Conservation (phyloP, 1,139 yeast genomes). For the Pichia sp. region DNA sequence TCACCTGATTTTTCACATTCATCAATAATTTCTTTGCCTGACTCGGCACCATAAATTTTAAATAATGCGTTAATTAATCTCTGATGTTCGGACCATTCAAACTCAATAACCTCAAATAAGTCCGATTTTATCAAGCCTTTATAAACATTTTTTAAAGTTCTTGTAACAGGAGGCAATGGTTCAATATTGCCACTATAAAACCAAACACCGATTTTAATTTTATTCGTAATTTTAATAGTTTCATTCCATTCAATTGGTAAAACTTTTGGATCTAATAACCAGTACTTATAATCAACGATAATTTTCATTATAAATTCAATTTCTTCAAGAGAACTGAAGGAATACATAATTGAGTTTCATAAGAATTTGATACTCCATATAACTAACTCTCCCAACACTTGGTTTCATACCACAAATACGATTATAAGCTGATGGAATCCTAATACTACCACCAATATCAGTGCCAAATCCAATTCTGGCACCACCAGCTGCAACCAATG, state of each 20-base stretch:
- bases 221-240: slow-evolving; percentile 18
- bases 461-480: slow-evolving; percentile 52
- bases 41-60: slow-evolving; percentile 40
- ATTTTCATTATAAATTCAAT: slow-evolving; percentile 53
- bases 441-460: slow-evolving; percentile 59
- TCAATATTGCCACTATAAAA: slow-evolving; percentile 30
- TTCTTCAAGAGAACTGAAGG: slow-evolving; percentile 56
- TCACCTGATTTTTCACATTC: slow-evolving; percentile 38
- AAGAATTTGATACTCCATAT: slow-evolving; percentile 45
- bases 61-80: slow-evolving; percentile 23
- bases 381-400: slow-evolving; percentile 43
- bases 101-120: slow-evolving; percentile 39
- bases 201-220: slow-evolving; percentile 30
- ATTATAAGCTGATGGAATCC: slow-evolving; percentile 50
- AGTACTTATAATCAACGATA: slow-evolving; percentile 47
- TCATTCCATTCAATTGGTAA: slow-evolving; percentile 44
- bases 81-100: slow-evolving; percentile 37
- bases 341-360: slow-evolving; percentile 50
- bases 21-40: slow-evolving; percentile 35
- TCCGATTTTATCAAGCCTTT: slow-evolving; percentile 25
- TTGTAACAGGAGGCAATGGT: slow-evolving; percentile 42
- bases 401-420: slow-evolving; percentile 53
- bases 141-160: slow-evolving; percentile 34
- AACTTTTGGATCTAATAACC: slow-evolving; percentile 46
- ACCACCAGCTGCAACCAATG: slow-evolving; percentile 45